phyloP scores from a whole-genome alignment of 345 rosid species.

The Mallotus nudiflorus region DNA sequence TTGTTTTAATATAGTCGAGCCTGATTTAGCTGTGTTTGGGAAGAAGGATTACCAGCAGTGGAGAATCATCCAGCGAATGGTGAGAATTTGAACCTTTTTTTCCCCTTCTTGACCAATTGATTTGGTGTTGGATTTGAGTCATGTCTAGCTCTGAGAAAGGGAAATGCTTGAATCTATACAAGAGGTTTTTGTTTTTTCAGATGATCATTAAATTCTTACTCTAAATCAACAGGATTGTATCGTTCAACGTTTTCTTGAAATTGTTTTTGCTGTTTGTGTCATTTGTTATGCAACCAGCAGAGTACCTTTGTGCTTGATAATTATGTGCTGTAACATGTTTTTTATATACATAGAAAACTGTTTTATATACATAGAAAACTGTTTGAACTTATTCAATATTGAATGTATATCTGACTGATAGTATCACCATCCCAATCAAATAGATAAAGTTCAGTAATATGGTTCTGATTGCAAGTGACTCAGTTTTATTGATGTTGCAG shows the following conservation, averaged over 20 bases:
- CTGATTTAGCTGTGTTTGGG: conserved; percentile 76
- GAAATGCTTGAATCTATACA: not conserved
- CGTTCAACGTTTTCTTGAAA: not conserved
- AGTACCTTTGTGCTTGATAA: not conserved
- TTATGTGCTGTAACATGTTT: not conserved
- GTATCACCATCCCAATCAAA: not conserved
- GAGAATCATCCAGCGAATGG: conserved; percentile 70
- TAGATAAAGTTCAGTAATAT: not conserved
- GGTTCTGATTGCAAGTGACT: not conserved
- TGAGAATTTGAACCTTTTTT: conserved; percentile 18
- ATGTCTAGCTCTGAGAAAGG: not conserved
- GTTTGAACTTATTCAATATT: not conserved
- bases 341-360: not conserved
- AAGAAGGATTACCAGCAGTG: conserved; percentile 93
- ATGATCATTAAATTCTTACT: not conserved
- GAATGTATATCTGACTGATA: not conserved
- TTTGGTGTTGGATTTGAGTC: too few relatives aligned
- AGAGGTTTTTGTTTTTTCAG: not conserved
- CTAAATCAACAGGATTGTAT: not conserved
- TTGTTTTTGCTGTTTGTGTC: not conserved
- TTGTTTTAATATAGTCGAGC: conserved; percentile 87
- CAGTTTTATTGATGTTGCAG: not conserved
- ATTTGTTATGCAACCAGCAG: not conserved
- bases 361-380: not conserved
- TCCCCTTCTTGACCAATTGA: not conserved